Percentiles rank a stretch among this genome's conserved stretches.
phyloP scores from a whole-genome alignment of 768 basidiomycete species.

The Thelephora aurantiotincta region DNA sequence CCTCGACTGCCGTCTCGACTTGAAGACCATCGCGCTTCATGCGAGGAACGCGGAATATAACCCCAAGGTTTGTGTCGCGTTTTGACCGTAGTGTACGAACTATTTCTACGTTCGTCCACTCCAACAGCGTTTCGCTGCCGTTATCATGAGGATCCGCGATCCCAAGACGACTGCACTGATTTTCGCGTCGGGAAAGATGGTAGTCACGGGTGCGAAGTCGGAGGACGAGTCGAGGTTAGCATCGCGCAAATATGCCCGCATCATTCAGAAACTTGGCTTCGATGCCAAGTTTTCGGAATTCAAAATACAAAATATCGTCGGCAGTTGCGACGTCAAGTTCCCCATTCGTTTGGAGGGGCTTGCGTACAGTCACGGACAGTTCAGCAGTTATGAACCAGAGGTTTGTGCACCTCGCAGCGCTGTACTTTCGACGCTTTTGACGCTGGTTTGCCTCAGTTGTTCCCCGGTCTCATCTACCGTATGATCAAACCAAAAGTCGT shows the following conservation, averaged over 20 bases:
- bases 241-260: constrained; percentile 96
- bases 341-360: constrained; percentile 95
- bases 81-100: constrained; percentile 39
- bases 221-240: constrained; percentile 96
- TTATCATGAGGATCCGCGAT: constrained; percentile 99
- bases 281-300: constrained; percentile 99
- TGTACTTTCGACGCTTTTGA: constrained; percentile 2
- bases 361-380: constrained; percentile 95
- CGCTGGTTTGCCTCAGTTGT: constrained; percentile 42
- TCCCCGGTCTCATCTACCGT: constrained; percentile 97
- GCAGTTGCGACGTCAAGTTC: constrained; percentile 97
- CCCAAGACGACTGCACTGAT: constrained; percentile 99
- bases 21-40: constrained; percentile 97
- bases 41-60: constrained; percentile 99
- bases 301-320: constrained; percentile 99
- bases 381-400: constrained; percentile 96
- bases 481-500: constrained; percentile 99
- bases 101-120: constrained; percentile 33
- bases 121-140: constrained; percentile 96
- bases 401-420: constrained; percentile 28
- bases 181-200: constrained; percentile 99
- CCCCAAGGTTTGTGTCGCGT: constrained; percentile 82
- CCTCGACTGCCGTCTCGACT: constrained; percentile 87
- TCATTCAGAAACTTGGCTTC: constrained; percentile 98
- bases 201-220: constrained; percentile 97